Percentiles rank a stretch among this genome's conserved stretches.
These are phyloP conservation scores for Fusarium secorum DNA, from an alignment of 2,329 filamentous ascomycete species.

Conservation along the genomic window DNA sequence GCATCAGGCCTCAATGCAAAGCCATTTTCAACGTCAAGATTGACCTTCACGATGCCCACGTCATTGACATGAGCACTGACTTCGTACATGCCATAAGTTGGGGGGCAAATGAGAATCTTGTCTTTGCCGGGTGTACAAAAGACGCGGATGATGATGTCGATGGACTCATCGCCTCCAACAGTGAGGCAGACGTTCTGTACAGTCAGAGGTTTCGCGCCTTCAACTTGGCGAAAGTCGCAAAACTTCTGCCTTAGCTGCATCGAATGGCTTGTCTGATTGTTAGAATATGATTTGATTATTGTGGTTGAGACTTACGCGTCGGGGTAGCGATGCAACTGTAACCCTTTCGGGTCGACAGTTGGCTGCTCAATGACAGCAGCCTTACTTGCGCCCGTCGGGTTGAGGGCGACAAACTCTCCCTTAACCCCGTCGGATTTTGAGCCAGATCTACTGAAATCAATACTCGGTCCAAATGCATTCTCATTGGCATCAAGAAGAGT, in stretches of 20 bases:
- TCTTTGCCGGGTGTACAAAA: neutral
- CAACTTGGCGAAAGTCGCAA: neutral
- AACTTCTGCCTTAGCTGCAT: neutral
- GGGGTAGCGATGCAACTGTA: neutral
- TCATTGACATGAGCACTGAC: neutral
- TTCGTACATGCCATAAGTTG: neutral
- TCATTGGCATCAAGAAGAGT: neutral
- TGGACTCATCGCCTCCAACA: neutral
- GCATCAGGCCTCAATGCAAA: neutral
- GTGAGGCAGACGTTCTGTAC: neutral
- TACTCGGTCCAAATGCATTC: neutral
- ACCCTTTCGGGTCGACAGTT: neutral
- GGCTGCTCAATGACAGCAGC: neutral
- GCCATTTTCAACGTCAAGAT: neutral
- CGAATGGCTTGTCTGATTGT: neutral
- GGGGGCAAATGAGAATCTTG: neutral
- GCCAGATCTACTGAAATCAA: neutral
- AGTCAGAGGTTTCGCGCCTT: neutral
- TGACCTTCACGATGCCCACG: neutral
- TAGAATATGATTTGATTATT: neutral
- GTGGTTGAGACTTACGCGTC: neutral
- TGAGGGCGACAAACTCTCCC: accelerated
- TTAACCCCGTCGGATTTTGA: accelerated
- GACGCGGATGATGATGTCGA: neutral
- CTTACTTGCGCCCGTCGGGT: neutral